Evolutionary conservation across 1,284 basidiomycete genomes (phyloP).

Genomic region (Microbotryomycetes sp.): DNA sequence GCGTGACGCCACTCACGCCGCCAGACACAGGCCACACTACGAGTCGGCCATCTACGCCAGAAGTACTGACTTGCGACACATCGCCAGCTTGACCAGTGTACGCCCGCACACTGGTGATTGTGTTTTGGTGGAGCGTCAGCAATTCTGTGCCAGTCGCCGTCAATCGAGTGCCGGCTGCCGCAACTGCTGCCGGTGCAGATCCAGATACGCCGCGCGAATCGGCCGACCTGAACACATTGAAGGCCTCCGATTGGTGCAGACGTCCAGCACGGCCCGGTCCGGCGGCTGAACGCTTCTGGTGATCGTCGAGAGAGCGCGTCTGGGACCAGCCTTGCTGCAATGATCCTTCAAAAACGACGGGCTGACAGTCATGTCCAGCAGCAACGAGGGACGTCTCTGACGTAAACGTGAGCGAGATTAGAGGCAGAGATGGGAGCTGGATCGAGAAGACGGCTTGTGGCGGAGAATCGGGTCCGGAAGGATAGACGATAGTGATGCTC

Average conservation of each 20-base stretch:
- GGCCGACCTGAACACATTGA: constrained; percentile 89
- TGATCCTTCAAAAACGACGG: constrained; percentile 71
- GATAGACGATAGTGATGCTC: constrained; percentile 80
- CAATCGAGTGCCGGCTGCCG: constrained; percentile 37
- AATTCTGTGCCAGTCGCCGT: constrained; percentile 58
- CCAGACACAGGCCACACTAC: constrained; percentile 80
- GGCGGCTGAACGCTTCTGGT: constrained; percentile 20
- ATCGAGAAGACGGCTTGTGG: constrained; percentile 57
- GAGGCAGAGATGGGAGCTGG: constrained; percentile 66
- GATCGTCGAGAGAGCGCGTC: constrained; percentile 74
- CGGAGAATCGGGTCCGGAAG: constrained; percentile 51
- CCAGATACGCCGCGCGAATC: constrained; percentile 70
- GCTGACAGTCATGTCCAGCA: constrained; percentile 97
- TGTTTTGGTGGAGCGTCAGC: constrained; percentile 92
- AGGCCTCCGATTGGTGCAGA: constrained; percentile 82
- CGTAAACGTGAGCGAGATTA: constrained; percentile 75
- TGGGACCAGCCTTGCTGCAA: constrained; percentile 60
- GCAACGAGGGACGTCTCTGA: constrained; percentile 74
- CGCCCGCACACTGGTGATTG: constrained; percentile 81
- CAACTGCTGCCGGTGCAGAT: constrained; percentile 42
- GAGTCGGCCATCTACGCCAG: constrained; percentile 89
- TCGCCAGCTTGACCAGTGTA: constrained; percentile 54
- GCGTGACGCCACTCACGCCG: constrained; percentile 18
- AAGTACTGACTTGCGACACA: constrained; percentile 74
- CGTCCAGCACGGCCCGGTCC: constrained; percentile 57